phyloP scores from a whole-genome alignment of 1,139 yeast species.

The Yamadazyma oceani region DNA sequence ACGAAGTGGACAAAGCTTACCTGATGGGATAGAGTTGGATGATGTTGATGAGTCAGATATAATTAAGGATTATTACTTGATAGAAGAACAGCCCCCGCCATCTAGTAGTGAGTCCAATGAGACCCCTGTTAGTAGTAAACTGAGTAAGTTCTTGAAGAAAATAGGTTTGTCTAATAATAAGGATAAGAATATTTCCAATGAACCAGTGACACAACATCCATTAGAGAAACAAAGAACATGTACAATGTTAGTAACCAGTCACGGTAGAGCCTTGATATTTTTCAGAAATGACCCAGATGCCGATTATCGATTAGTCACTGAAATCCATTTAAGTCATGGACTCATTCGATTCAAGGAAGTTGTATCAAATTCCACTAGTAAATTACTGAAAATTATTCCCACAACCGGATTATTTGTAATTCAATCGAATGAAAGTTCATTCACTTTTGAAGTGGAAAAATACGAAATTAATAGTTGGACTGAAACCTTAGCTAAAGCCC shows the following conservation, averaged over 20 bases:
- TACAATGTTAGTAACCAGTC: conserved; percentile 52
- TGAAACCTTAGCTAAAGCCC: conserved; percentile 49
- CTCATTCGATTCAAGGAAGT: conserved; percentile 57
- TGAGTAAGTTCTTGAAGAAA: conserved; percentile 30
- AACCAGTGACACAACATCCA: conserved; percentile 24
- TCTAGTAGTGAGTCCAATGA: conserved; percentile 8
- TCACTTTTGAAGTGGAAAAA: conserved; percentile 59
- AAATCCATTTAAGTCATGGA: conserved; percentile 48
- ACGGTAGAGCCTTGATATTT: conserved; percentile 57
- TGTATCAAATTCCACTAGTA: conserved; percentile 33
- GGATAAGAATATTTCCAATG: conserved; percentile 7
- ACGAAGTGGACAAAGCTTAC: conserved; percentile 19
- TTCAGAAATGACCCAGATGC: conserved; percentile 33
- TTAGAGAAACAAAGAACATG: conserved; percentile 42
- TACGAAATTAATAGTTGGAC: conserved; percentile 58
- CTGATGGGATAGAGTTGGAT: conserved; percentile 14
- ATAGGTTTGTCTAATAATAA: conserved; percentile 25
- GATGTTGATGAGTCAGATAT: conserved; percentile 30
- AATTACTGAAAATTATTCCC: conserved; percentile 33
- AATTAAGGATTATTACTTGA: conserved; percentile 26
- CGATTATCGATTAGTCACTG: conserved; percentile 42
- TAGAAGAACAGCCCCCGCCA: conserved; percentile 21
- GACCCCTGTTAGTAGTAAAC: conserved; percentile 7
- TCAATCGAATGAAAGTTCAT: conserved; percentile 45
- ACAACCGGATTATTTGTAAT: conserved; percentile 55